Evolutionary conservation across 805 yeast species (phyloP), one percentile per base, ranked within the genome.

Genomic region (Tetrapisispora taiwanensis): DNA sequence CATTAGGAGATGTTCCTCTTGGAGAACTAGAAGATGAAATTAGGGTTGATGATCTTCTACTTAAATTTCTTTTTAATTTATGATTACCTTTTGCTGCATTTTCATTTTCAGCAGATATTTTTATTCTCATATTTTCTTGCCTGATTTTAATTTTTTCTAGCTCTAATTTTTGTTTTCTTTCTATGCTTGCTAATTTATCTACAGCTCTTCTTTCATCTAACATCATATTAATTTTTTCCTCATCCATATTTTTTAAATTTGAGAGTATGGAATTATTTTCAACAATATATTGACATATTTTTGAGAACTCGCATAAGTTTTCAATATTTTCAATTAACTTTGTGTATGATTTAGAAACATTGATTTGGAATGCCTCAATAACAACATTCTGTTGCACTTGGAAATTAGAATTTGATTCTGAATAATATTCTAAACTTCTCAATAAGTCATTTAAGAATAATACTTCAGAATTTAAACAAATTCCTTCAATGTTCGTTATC

Each of bases 151-250:
- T n/a, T 14, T 42, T 42, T 18, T 19, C 31, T 32, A 31, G 40
- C 31, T 27, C 46, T 40, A 22, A 34, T 30, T 36, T 47, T 44
- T 35, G 41, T 42, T 30, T 33, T 44, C 24, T 55, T 60, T 27
- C 51, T 20, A 44, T 49, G 46, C 41, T 36, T 8, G 41, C 36
- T 10, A 42, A 19, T 36, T 27, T 18, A 36, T 62, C 66, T 2
- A 54, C 58, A 7, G 52, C 48, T 36, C 52, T 43, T 38, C 59
- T 55, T 35, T 62, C 66, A n/a, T 51, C 51, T 6, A 55, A 22
- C 55, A 60, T 48, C 20, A 50, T 55, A 1, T 9, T n/a, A 32
- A 58, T 17, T 33, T 54, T 58, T 5, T 45, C 44, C 10, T 44
- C 47, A 18, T 47, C 47, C 14, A 47, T 15, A 18, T 40, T 49